Base-by-base conservation (phyloP, 148 eudicot genomes). In the Chenopodium suecicum region DNA sequence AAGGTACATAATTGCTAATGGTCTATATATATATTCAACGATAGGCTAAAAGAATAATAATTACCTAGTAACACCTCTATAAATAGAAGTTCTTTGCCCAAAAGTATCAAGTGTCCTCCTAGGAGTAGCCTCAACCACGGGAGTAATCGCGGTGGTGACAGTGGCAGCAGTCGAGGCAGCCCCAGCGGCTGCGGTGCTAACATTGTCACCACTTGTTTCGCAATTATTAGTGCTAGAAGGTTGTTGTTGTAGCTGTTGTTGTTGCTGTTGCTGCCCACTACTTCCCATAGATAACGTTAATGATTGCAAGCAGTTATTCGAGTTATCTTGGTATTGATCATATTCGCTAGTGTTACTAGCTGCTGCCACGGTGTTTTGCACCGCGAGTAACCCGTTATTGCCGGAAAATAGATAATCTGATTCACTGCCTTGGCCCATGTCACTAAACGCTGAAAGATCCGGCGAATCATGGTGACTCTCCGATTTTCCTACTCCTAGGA, bases 41-140 rank as follows among this genome's bases (percentile, higher is more conserved):
- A 37, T 37, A 37, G 44, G 20, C 22, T 50, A 56, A 56, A 56
- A 56, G 62, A 31, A 31, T 31, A 41, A 41, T 41, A 56, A 17
- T 12, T 77, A 95, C 98, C 98, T 96, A 1, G 99, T 96, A 50
- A 96, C 98, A 77, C 99, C 99, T 67, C 98, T 85, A 88, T 96
- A 94, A 1, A 94, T 96, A 0, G 99, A 96, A 17, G 99, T 96
- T 85, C 97, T 88, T 82, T 96, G 98, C 2, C 99, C 98, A 80
- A 96, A 94, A 9, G 98, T 96, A 62, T 96, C 99, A 86, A 90
- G 76, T 58, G 85, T 90, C 76, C 99, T 88, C 82, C 98, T 86
- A 66, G 99, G 97, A 1, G 95, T 85, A 78, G 97, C 94, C 76
- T 89, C 99, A 50, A 87, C 98, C 60, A 87, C 85, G 0, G 84